Percentiles rank a stretch among this genome's conserved stretches.
phyloP scores from a whole-genome alignment of 2,329 filamentous ascomycete species.

The Xylaria multiplex region DNA sequence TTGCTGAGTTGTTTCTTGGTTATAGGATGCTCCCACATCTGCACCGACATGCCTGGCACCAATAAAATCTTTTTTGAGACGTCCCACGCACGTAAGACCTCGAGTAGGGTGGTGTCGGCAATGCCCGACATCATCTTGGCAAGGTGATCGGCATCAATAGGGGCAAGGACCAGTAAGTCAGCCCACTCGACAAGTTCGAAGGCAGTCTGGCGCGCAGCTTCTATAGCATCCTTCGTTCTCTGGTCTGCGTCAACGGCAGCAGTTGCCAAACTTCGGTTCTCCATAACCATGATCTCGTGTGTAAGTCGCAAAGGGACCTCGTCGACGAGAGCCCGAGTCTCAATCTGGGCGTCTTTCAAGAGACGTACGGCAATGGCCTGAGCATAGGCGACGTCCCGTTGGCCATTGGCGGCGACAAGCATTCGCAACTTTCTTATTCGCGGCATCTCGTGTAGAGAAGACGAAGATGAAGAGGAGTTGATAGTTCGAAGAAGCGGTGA shows the following conservation, averaged over 20 bases:
- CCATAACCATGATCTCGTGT: conserved; percentile 69
- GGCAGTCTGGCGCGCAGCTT: conserved; percentile 63
- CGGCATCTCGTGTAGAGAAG: conserved; percentile 53
- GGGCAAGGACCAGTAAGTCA: conserved; percentile 83
- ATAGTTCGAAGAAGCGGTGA: conserved; percentile 36
- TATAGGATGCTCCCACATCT: conserved; percentile 91
- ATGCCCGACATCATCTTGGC: conserved; percentile 89
- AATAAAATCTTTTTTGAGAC: conserved; percentile 85
- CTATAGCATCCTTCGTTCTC: conserved; percentile 56
- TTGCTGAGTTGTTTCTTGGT: conserved; percentile 89
- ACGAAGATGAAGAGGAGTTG: conserved; percentile 46
- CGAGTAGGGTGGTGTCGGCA: conserved; percentile 81
- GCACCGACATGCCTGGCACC: conserved; percentile 86
- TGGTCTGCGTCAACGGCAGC: conserved; percentile 51
- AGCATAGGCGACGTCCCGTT: conserved; percentile 72
- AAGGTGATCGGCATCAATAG: conserved; percentile 84
- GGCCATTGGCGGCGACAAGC: conserved; percentile 73
- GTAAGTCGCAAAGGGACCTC: conserved; percentile 71
- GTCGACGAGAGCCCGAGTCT: conserved; percentile 71
- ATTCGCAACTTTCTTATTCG: conserved; percentile 64
- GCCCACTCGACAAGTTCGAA: conserved; percentile 86
- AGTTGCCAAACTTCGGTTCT: conserved; percentile 61
- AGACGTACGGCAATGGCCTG: conserved; percentile 73
- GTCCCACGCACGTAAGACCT: conserved; percentile 87
- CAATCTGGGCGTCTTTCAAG: conserved; percentile 71